Conservation (phyloP, 441 rosid genomes). For the Brassica balearica region DNA sequence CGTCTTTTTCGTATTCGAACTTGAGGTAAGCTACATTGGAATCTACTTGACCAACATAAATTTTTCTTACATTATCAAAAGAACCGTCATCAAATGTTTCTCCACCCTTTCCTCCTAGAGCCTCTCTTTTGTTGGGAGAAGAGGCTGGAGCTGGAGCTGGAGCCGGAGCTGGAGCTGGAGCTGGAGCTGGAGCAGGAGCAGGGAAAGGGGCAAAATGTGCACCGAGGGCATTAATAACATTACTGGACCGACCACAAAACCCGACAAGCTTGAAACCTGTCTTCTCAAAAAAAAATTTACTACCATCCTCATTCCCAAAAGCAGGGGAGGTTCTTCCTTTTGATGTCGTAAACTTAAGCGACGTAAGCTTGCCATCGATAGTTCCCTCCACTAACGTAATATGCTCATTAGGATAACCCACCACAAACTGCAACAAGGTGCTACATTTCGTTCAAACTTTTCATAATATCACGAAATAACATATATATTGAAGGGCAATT, state of each 20-base stretch:
- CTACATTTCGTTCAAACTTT: background rate
- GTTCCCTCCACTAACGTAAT: conserved; percentile 40
- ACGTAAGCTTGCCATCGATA: conserved; percentile 24
- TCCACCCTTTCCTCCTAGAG: background rate
- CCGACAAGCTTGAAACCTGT: conserved; percentile 37
- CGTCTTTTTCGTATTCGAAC: conserved; percentile 17
- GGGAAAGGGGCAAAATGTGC: conserved; percentile 35
- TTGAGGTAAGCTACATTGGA: conserved; percentile 20
- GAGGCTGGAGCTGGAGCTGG: background rate
- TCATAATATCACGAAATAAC: background rate
- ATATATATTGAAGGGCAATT: too few species aligned
- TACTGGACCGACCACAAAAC: conserved; percentile 33
- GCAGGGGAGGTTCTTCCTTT: conserved; percentile 32
- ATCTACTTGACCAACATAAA: conserved; percentile 31
- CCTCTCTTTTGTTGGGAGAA: background rate
- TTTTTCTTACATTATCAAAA: conserved; percentile 19
- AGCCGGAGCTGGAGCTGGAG: background rate
- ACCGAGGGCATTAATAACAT: conserved; percentile 31
- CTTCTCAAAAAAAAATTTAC: conserved; percentile 28
- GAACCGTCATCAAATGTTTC: conserved; percentile 26
- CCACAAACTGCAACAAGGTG: conserved; percentile 28
- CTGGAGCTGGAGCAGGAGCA: background rate
- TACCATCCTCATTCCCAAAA: conserved; percentile 33
- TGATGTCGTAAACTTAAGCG: conserved; percentile 39
- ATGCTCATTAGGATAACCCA: conserved; percentile 40